Conservation (phyloP, 1,284 basidiomycete species). For the Puccinia horiana region DNA sequence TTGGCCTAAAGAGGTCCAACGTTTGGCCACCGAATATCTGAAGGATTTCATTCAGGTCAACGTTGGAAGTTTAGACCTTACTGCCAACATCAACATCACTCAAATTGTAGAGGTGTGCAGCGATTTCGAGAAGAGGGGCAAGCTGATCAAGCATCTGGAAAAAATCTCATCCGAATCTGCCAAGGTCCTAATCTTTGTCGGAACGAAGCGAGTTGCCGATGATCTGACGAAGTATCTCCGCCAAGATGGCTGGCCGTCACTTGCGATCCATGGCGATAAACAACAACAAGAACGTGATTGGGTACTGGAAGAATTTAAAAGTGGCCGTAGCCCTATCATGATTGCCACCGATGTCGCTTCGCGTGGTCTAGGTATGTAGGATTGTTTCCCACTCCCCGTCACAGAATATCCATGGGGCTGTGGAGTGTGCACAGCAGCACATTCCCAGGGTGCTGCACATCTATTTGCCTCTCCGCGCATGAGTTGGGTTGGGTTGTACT, state of each 20-base stretch:
- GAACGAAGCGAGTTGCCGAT: constrained; percentile 95
- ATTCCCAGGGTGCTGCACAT: constrained; percentile 12
- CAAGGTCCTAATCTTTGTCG: constrained; percentile 98
- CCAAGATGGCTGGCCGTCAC: constrained; percentile 96
- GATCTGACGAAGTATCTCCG: constrained; percentile 96
- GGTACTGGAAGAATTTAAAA: constrained; percentile 98
- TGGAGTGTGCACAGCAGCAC: constrained; percentile 8
- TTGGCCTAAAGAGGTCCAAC: constrained; percentile 99
- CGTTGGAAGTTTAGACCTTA: constrained; percentile 97
- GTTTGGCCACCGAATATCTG: constrained; percentile 92
- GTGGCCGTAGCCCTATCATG: constrained; percentile 92
- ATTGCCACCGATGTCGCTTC: constrained; percentile 87
- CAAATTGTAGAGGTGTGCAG: constrained; percentile 96
- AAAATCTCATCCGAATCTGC: constrained; percentile 94
- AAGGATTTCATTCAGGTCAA: constrained; percentile 97
- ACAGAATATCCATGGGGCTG: background rate
- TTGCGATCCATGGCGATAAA: constrained; percentile 98
- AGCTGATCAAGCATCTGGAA: constrained; percentile 95
- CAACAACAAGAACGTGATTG: constrained; percentile 94
- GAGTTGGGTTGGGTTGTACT: constrained; percentile 15
- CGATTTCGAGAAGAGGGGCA: constrained; percentile 94
- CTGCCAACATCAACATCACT: constrained; percentile 96
- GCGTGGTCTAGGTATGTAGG: constrained; percentile 96
- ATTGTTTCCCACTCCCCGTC: constrained; percentile 51
- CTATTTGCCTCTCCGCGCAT: background rate